Conservation (phyloP, 1,284 basidiomycete genomes). For the Cutaneotrichosporon spelunceum region DNA sequence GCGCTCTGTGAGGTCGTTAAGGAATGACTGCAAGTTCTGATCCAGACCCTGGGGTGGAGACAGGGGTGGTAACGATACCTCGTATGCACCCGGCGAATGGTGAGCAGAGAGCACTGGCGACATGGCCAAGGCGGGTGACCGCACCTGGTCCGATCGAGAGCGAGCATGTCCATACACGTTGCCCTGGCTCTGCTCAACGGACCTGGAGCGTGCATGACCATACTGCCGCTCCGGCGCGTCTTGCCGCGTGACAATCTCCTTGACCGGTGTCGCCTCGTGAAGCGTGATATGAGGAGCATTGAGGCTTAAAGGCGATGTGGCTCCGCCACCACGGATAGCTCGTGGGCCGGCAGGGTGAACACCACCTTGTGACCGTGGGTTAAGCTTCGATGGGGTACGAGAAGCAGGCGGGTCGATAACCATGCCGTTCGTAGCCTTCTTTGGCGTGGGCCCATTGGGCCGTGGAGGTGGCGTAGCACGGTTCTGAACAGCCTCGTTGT, state of each 20-base stretch:
- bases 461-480: constrained; percentile 31
- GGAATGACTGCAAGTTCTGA: constrained; percentile 57
- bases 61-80: not conserved
- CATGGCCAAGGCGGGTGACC: not conserved
- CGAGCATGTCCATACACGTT: not conserved
- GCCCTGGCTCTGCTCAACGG: not conserved
- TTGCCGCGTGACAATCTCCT: constrained; percentile 26
- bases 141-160: not conserved
- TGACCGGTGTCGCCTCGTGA: constrained; percentile 53
- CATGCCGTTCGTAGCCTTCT: constrained; percentile 42
- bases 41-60: constrained; percentile 54
- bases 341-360: constrained; percentile 36
- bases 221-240: constrained; percentile 10
- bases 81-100: not conserved
- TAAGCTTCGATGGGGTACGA: constrained; percentile 29
- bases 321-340: constrained; percentile 15
- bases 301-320: constrained; percentile 24
- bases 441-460: constrained; percentile 49
- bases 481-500: constrained; percentile 43
- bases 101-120: constrained; percentile 6
- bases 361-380: constrained; percentile 23
- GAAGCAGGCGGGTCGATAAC: constrained; percentile 27
- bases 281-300: constrained; percentile 48
- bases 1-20: constrained; percentile 59
- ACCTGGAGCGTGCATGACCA: not conserved